A percentile compares a stretch with the other conserved stretches of the same genome.
Evolutionary conservation across 305 asterid genomes (phyloP).

Genomic region (Striga hermonthica): DNA sequence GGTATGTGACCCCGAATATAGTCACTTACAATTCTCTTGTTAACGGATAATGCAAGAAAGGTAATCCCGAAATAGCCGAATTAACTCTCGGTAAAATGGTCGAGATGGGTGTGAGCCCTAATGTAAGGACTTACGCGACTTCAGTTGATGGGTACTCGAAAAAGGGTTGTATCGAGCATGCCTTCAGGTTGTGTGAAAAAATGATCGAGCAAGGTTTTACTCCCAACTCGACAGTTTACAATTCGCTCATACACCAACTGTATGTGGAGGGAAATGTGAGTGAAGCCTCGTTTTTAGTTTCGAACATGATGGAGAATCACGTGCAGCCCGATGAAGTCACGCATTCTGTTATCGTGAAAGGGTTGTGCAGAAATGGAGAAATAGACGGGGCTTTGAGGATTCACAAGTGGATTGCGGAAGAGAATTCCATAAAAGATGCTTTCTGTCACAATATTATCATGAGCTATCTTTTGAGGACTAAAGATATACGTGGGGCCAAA

Average conservation of each 20-base stretch:
- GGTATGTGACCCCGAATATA: slow-evolving; percentile 44
- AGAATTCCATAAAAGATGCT: slow-evolving; percentile 43
- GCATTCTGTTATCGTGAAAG: slow-evolving; percentile 49
- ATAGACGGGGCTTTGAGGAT: slow-evolving; percentile 46
- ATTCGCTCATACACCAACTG: slow-evolving; percentile 55
- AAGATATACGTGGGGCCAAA: slow-evolving; percentile 43
- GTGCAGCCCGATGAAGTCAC: slow-evolving; percentile 52
- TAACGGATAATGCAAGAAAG: slow-evolving; percentile 68
- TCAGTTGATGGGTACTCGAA: slow-evolving; percentile 68
- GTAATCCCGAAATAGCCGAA: slow-evolving; percentile 48
- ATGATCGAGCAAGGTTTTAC: slow-evolving; percentile 57
- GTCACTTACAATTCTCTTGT: slow-evolving; percentile 59
- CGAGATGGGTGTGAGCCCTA: slow-evolving; percentile 48
- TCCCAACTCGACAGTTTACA: slow-evolving; percentile 60
- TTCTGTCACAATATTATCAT: slow-evolving; percentile 55
- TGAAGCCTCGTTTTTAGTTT: slow-evolving; percentile 51
- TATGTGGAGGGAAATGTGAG: slow-evolving; percentile 57
- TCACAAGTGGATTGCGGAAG: slow-evolving; percentile 42
- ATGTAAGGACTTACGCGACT: slow-evolving; percentile 62
- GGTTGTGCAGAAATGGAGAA: slow-evolving; percentile 52
- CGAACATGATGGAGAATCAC: slow-evolving; percentile 59
- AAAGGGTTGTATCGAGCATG: slow-evolving; percentile 52
- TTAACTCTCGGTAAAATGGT: slow-evolving; percentile 51
- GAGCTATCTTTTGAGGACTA: slow-evolving; percentile 47
- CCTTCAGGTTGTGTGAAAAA: slow-evolving; percentile 49